Evolutionary conservation across 768 basidiomycete species (phyloP), one percentile per base, ranked within the genome.

Genomic region (Termitomyces sp.): DNA sequence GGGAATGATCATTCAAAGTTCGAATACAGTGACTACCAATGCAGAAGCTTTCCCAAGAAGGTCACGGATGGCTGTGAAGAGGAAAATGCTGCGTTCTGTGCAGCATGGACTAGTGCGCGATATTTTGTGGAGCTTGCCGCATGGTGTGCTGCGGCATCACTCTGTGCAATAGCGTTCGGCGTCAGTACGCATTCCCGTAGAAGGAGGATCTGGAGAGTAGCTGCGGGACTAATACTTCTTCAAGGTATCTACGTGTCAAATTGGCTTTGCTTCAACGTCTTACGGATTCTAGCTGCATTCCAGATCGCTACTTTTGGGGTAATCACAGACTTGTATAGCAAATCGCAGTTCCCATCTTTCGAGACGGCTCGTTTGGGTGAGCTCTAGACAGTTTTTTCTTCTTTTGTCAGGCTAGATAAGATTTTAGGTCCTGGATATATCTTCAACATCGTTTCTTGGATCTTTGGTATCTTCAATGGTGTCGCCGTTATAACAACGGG

Each of bases 181-280:
- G 76, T 88, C 19, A 87, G 79, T 63, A 89, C 89, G 0, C 82
- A 82, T 62, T 87, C 87, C 15, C 75, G 88, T 49, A 75, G 89
- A 60, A 75, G 87, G 55, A 80, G 89, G 59, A 84, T 90, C 32
- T 91, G 89, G 89, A 82, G 79, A 64, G 84, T 81, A 1, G 84
- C 86, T 1, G 87, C 86, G 8, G 81, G 80, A 15, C 67, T 91
- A 10, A 72, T 88, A 12, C 67, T 81, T 15, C 62, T 89, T 19
- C 83, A 88, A 63, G 79, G 88, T 85, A 60, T 43, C 70, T 34
- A 38, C 26, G 5, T 45, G 14, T 45, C 24, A 26, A n/a, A n/a
- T 5, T 37, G 11, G 3, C 17, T 28, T 45, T 9, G 2, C 19
- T 53, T 3, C 19, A 40, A 45, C 12, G 19, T 7, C 5, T 17